phyloP scores from a whole-genome alignment of 2,329 filamentous ascomycete species.

The Verticillium alfalfae region DNA sequence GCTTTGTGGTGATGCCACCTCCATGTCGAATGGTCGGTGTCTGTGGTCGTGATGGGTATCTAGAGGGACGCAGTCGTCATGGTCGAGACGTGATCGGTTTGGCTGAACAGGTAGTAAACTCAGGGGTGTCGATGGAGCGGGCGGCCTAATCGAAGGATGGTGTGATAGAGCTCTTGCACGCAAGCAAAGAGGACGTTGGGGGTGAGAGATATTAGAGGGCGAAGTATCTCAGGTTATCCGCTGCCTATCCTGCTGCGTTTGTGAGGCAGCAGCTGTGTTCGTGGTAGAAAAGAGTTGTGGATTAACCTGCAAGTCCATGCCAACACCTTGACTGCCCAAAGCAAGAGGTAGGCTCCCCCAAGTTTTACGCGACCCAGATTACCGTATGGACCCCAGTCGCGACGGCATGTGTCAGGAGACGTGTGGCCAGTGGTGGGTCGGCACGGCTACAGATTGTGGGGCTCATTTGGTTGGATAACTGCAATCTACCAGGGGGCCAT shows the following conservation, averaged over 20 bases:
- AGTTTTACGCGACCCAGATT: constrained; percentile 8
- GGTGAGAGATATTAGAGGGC: background rate
- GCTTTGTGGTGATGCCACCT: constrained; percentile 43
- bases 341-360: background rate
- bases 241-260: background rate
- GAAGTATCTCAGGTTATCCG: background rate
- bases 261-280: constrained; percentile 6
- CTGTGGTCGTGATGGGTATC: constrained; percentile 12
- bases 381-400: constrained; percentile 22
- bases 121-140: constrained; percentile 4
- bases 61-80: constrained; percentile 9
- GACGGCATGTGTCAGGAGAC: constrained; percentile 25
- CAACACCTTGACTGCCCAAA: background rate
- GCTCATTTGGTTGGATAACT: constrained; percentile 8
- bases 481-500: constrained; percentile 2
- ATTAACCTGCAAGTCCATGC: background rate
- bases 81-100: constrained; percentile 4
- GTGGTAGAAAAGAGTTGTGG: background rate
- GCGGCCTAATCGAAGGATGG: constrained; percentile 1
- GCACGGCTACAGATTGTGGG: constrained; percentile 4
- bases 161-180: background rate
- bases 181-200: background rate
- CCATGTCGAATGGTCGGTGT: constrained; percentile 34
- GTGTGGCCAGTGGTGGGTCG: constrained; percentile 11
- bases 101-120: constrained; percentile 2